These are phyloP conservation scores for Fusarium penzigii DNA, from an alignment of 2,329 filamentous ascomycete species.

Conservation along the genomic window DNA sequence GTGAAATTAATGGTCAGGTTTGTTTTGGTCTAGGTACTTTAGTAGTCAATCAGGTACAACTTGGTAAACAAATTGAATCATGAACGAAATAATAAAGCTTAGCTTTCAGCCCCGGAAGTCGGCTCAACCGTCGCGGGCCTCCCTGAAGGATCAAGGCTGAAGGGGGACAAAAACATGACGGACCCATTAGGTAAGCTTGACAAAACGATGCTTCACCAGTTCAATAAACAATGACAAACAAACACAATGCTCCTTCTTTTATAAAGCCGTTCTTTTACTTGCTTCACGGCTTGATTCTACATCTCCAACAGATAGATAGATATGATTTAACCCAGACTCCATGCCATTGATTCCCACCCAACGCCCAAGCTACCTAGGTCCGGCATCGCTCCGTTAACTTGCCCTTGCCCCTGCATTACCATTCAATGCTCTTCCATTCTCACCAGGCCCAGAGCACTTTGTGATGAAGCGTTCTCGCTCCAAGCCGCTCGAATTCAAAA, in stretches of 20 bases:
- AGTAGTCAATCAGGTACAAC: too few relatives aligned
- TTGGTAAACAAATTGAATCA: too few relatives aligned
- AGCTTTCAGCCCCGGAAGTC: too few relatives aligned
- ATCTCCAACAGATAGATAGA: constrained; percentile 7
- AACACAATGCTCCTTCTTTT: too few relatives aligned
- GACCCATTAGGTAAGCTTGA: too few relatives aligned
- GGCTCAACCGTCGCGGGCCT: too few relatives aligned
- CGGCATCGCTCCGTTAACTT: constrained; percentile 1
- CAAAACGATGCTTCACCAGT: too few relatives aligned
- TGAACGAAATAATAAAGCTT: too few relatives aligned
- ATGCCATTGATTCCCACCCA: constrained; percentile 16
- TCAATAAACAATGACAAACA: too few relatives aligned
- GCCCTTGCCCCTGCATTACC: neutral
- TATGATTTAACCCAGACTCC: constrained; percentile 27
- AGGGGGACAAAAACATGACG: too few relatives aligned
- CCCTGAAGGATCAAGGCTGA: too few relatives aligned
- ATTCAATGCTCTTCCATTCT: neutral
- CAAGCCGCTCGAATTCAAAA: constrained; percentile 85
- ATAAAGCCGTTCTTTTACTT: too few relatives aligned
- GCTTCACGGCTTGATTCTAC: neutral
- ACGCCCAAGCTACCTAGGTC: constrained; percentile 21
- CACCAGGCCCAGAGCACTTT: constrained; percentile 70
- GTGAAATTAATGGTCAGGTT: constrained; percentile 12
- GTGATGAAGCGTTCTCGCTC: constrained; percentile 78
- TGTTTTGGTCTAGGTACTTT: neutral